Base-by-base conservation (phyloP, 768 basidiomycete genomes). In the Suillus clintonianus region DNA sequence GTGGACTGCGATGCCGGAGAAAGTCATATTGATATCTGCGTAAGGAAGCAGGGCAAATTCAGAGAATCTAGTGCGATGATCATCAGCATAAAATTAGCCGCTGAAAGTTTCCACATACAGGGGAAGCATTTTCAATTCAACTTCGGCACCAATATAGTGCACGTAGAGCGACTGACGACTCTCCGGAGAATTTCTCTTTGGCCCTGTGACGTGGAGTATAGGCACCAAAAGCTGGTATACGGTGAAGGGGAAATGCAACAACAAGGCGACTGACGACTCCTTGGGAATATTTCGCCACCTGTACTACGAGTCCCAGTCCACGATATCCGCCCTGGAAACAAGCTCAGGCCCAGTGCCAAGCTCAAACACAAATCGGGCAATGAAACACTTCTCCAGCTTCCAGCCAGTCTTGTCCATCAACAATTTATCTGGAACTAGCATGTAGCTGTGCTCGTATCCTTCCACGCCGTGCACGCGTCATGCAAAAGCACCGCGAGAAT, bases 1-100 rank as follows among this genome's bases (percentile, higher is more conserved):
- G n/a, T 73, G 60, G 27, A 76, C 74, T 27, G 70, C 72, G 24
- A 65, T 61, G 60, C 82, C 81, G 58, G 81, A 79, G 61, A 84
- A 68, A 42, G 77, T 74, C 17, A 84, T 71, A 59, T 77, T 77
- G 62, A 83, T 72, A 64, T 83, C 81, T 24, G 80, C 80, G 65
- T 82, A 69, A 22, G 81, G 81, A n/a, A 82, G 67, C 43, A 83
- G 70, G 5, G 81, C 82, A 39, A 84, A 69, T 65, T 84, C 82
- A n/a, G 79, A 77, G 66, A 82, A 83, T 39, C 83, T 81, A 30
- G 30, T 24, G 17, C 63, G 24, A 62, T 58, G 59, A 56, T 59
- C 39, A 15, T n/a, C 15, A 45, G 60, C 37, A 32, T 24, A 9
- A 42, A 34, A 2, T 60, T 59, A 30, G 37, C 32, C 15, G 24